Evolutionary conservation across 2,329 filamentous ascomycete genomes (phyloP), one percentile per base, ranked within the genome.

Genomic region (Hymenoscyphus fructigenus): DNA sequence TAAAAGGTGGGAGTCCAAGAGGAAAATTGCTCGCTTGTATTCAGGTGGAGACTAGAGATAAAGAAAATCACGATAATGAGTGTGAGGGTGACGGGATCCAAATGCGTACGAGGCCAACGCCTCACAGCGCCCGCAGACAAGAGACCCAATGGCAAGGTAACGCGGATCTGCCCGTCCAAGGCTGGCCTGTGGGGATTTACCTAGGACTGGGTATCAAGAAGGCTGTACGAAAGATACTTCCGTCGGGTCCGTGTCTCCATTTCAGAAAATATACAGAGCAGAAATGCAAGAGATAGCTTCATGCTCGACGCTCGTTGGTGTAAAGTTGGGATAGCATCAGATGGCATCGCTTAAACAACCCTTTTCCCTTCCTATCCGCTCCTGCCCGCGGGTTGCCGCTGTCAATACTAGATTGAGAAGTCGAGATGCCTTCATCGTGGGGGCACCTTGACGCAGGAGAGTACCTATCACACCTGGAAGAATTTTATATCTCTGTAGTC

Each of bases 391-490:
- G 38, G 15, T 44, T 17, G 14, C 38, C 38, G 38, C 41, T 20
- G 34, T 47, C 5, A 20, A 47, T 47, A 47, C 41, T 47, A 9
- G 17, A 6, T 20, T n/a, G 5, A 20, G 17, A 17, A 14, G 2
- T 20, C 15, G 15, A 47, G 15, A 7, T 12, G 3, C 6, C n/a
- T 50, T 20, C 5, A 10, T 20, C n/a, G 44, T 50, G 44, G 44
- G 44, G 44, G 44, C 17, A 50, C 5, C 41, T 50, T 50, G 44
- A 50, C 44, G 44, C 44, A 50, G n/a, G 44, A 50, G 44, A 50
- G n/a, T n/a, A n/a, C n/a, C n/a, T 50, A 50, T 50, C 44, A 50
- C 44, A 50, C 17, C 44, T 50, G 44, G 44, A 50, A 20, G 14
- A 47, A 47, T 20, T 47, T 9, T 12, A 47, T 47, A 50, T 10